A percentile compares a stretch with the other conserved stretches of the same genome.
phyloP scores from a whole-genome alignment of 495 filamentous ascomycete genomes.

The Acidiella bohemica region DNA sequence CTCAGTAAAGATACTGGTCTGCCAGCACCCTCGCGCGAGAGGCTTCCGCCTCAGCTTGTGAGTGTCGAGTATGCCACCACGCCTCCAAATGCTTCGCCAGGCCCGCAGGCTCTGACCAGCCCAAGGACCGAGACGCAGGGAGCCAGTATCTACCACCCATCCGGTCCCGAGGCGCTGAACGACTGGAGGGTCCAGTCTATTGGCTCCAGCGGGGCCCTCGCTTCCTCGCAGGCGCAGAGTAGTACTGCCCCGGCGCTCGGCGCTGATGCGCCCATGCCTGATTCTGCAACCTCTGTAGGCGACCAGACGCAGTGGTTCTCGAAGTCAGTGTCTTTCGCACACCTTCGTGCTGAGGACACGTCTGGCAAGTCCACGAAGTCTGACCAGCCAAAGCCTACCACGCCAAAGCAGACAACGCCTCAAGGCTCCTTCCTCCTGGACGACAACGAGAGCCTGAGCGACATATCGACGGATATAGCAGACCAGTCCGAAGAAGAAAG shows the following conservation, averaged over 20 bases:
- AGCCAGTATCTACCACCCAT: conserved; percentile 24
- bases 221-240: background rate
- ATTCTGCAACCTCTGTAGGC: background rate
- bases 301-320: background rate
- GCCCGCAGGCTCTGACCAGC: background rate
- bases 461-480: conserved; percentile 57
- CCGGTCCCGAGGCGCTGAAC: conserved; percentile 5
- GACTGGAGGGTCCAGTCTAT: background rate
- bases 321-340: background rate
- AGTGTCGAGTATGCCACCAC: too few relatives aligned
- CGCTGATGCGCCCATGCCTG: background rate
- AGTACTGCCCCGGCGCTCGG: conserved; percentile 1
- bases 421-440: conserved; percentile 50
- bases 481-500: conserved; percentile 33
- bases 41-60: background rate
- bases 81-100: background rate
- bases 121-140: conserved; percentile 22
- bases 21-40: background rate
- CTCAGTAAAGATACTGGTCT: conserved; percentile 1
- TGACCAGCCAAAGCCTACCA: too few relatives aligned
- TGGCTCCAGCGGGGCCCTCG: background rate
- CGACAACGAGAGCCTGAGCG: conserved; percentile 56
- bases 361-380: conserved; percentile 11
- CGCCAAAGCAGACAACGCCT: conserved; percentile 29
- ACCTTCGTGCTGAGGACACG: background rate